Evolutionary conservation across 2,329 filamentous ascomycete species (phyloP), one percentile per base, ranked within the genome.

Genomic region (Fonsecaea pedrosoi): DNA sequence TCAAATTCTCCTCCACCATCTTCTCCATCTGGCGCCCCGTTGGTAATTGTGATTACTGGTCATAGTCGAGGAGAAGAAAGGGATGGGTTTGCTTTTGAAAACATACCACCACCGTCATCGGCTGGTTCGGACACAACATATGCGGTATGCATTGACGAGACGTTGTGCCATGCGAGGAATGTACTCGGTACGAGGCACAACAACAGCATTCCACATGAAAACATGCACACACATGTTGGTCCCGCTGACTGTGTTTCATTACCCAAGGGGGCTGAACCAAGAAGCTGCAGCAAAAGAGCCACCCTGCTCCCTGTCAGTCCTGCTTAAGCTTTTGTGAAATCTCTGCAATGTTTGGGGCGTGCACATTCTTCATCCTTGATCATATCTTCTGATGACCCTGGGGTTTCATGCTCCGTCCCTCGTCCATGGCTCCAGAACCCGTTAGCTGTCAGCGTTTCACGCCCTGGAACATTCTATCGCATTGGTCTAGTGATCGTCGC

Each of bases 231-330:
- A 25, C 32, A 9, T n/a, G 37, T 59, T 45, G 37, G 62, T 62
- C 61, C 62, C 66, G 54, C 62, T 55, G 57, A 58, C 60, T 48
- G 62, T 59, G 67, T 69, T 69, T 69, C 67, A 69, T 58, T 61
- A 25, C 25, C 25, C 25, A 2, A 25, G 55, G 60, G 60, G 67
- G 64, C 53, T 50, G 37, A 56, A 55, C 45, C 48, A n/a, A 50
- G 57, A 40, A 55, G 30, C 34, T 60, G 42, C 35, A 10, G 64
- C 32, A 38, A 54, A 56, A 48, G 34, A 32, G 37, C 35, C 32
- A n/a, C 21, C 45, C 48, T 54, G 54, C 25, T 25, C 25, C 25
- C 25, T 25, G 25, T 25, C 25, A 25, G 25, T 25, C 25, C 25
- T 25, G 25, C 30, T n/a, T 61, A 50, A 32, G 34, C 21, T 40